Conservation (phyloP, 2,329 filamentous ascomycete genomes). For the Zasmidium angulare region DNA sequence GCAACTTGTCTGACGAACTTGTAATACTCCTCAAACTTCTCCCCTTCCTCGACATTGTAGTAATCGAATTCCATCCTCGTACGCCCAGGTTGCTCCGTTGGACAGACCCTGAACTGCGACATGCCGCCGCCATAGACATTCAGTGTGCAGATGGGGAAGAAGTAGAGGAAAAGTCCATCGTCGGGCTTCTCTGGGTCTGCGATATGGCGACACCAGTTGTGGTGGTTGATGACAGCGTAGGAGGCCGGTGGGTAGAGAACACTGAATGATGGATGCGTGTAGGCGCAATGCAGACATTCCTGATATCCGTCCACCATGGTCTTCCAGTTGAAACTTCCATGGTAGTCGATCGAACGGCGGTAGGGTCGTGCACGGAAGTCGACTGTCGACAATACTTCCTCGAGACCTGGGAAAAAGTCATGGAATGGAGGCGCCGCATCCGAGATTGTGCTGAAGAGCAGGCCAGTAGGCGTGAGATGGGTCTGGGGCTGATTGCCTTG, state of each 20-base stretch:
- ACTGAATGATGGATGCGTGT: neutral
- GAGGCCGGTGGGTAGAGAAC: neutral
- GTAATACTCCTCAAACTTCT: conserved; percentile 59
- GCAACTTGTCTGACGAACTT: conserved; percentile 58
- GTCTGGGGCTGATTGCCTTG: conserved; percentile 37
- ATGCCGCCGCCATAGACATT: conserved; percentile 61
- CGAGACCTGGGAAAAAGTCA: conserved; percentile 55
- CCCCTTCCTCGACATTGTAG: conserved; percentile 51
- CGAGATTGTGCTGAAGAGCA: conserved; percentile 54
- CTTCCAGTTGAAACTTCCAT: conserved; percentile 60
- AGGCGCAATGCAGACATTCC: conserved; percentile 47
- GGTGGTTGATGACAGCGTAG: neutral
- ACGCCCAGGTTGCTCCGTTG: conserved; percentile 49
- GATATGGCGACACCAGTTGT: neutral
- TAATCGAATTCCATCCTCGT: conserved; percentile 62
- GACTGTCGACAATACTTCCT: conserved; percentile 49
- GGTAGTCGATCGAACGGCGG: conserved; percentile 55
- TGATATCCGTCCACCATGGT: conserved; percentile 61
- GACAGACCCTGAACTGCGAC: conserved; percentile 57
- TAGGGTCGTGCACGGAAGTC: conserved; percentile 57
- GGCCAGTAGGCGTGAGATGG: conserved; percentile 51
- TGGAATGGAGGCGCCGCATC: conserved; percentile 50
- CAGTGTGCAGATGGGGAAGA: conserved; percentile 58
- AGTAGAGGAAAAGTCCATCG: conserved; percentile 33
- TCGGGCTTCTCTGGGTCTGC: neutral